Evolutionary conservation across 768 basidiomycete species (phyloP).

Genomic region (Lactifluus piperatus): DNA sequence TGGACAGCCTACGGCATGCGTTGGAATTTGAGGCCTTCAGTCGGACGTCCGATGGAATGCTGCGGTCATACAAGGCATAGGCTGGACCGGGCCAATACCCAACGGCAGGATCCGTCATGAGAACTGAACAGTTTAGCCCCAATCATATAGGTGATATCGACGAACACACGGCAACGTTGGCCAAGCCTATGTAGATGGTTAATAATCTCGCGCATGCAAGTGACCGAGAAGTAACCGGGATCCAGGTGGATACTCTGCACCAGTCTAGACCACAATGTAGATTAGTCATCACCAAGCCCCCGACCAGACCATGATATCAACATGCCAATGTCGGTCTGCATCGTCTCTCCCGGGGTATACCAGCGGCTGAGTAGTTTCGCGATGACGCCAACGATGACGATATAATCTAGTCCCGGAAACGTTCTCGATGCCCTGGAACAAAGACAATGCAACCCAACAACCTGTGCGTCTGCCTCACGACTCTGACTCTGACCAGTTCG

Average conservation of each 20-base stretch:
- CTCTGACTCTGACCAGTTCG: conserved; percentile 47
- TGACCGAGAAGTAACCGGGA: conserved; percentile 55
- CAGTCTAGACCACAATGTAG: conserved; percentile 37
- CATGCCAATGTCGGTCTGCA: conserved; percentile 72
- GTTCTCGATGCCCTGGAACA: neutral
- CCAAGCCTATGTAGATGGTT: conserved; percentile 48
- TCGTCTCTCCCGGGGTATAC: conserved; percentile 65
- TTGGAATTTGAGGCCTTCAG: conserved; percentile 56
- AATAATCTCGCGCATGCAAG: conserved; percentile 58
- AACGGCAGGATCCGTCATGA: conserved; percentile 71
- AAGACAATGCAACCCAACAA: too few species aligned
- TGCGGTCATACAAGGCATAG: conserved; percentile 49
- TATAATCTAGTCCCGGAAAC: conserved; percentile 37
- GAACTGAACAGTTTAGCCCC: conserved; percentile 31
- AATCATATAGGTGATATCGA: neutral
- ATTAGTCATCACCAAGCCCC: neutral
- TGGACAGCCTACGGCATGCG: conserved; percentile 51
- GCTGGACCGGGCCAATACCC: conserved; percentile 38
- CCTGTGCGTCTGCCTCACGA: conserved; percentile 56
- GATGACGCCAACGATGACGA: conserved; percentile 55
- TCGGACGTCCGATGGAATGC: conserved; percentile 45
- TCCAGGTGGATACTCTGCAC: conserved; percentile 66
- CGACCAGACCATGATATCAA: neutral
- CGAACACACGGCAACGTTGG: conserved; percentile 46
- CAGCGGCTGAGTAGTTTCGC: conserved; percentile 49